Evolutionary conservation across 768 basidiomycete genomes (phyloP), one percentile per base, ranked within the genome.

Genomic region (Postia placenta): DNA sequence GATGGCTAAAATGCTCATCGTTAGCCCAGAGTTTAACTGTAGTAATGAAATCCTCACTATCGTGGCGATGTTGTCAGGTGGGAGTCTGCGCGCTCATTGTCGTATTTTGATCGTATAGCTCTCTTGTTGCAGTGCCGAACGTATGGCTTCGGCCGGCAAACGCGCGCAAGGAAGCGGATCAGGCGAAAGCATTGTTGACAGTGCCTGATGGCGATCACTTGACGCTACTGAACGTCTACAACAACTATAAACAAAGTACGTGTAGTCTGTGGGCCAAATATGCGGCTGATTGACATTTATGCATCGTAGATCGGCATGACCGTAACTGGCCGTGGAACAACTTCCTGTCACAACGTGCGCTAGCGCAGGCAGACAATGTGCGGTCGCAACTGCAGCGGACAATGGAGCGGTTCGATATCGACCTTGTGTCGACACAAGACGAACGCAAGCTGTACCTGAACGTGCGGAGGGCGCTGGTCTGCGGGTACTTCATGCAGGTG

Each of bases 401-500:
- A 3, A 98, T 99, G 96, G 92, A 96, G 68, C 83, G 83, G 26
- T 88, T 78, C 61, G 91, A 93, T 50, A 70, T 95, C 27, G 85
- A 87, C 24, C 63, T 93, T 20, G 65, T 92, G 23, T 83, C 83
- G 5, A 73, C 87, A 57, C 75, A 73, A 60, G 87, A 84, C 53
- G 57, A 60, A 50, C 49, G 54, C 11, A 48, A 53, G 61, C 78
- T 86, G 54, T 86, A 80, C 64, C 54, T 69, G 46, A 85, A 84
- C 56, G 83, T 98, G 48, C 80, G 92, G 23, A 83, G 84, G 66
- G 86, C 87, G 0, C 73, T 98, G 19, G 86, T 89, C 4, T 87
- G 85, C 57, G 96, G 94, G 1, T 99, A 90, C 76, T 99, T 97
- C 70, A 97, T 96, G 95, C 95, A 97, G 63, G 81, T 92, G 11